phyloP scores from a whole-genome alignment of 2,329 filamentous ascomycete species.

The Cryphonectria carpinicola region DNA sequence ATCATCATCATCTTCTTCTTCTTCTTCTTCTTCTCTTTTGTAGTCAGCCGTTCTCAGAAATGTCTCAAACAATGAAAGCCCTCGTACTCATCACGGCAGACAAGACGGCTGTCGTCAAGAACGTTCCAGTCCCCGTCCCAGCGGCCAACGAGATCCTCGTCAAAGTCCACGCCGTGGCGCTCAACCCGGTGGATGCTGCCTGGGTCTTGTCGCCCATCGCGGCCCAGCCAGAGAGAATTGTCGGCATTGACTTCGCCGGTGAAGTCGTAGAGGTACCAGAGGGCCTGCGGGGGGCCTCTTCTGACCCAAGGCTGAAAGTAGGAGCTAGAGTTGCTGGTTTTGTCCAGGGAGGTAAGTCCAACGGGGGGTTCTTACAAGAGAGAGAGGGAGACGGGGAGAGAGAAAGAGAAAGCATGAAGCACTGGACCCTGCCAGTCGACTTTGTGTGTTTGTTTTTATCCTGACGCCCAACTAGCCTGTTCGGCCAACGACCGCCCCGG shows the following conservation, averaged over 20 bases:
- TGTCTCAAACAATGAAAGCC: background rate
- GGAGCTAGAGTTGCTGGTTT: constrained; percentile 45
- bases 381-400: too few species aligned
- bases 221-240: constrained; percentile 35
- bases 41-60: background rate
- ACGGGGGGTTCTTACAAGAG: too few species aligned
- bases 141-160: constrained; percentile 34
- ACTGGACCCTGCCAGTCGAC: background rate
- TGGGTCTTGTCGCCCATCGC: background rate
- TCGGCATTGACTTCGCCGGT: constrained; percentile 48
- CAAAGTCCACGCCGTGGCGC: constrained; percentile 24
- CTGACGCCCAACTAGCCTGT: constrained; percentile 36
- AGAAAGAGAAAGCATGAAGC: background rate
- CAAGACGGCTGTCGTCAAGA: constrained; percentile 17
- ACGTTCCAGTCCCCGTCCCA: constrained; percentile 31
- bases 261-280: constrained; percentile 32
- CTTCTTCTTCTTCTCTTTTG: too few species aligned
- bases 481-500: constrained; percentile 47
- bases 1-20: too few species aligned
- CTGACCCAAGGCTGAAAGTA: background rate
- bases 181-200: constrained; percentile 14
- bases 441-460: background rate
- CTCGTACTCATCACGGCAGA: constrained; percentile 12
- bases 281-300: background rate
- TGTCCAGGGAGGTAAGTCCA: constrained; percentile 37